Percentiles rank a stretch among this genome's conserved stretches.
Conservation (phyloP, 2,329 filamentous ascomycete genomes). For the Rhexocercosporidium sp. region DNA sequence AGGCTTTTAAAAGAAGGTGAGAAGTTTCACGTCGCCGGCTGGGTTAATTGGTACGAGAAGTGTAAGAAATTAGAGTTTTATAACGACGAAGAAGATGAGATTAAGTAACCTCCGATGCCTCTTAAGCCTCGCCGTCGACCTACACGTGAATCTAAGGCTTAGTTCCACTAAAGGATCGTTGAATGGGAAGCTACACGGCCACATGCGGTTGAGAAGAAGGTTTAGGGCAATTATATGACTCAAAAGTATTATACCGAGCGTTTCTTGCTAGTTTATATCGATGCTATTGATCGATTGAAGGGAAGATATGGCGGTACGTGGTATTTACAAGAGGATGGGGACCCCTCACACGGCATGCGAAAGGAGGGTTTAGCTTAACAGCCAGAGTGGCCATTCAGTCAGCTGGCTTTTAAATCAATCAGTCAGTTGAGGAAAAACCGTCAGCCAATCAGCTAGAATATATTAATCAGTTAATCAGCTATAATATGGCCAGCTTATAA, state of each 20-base stretch:
- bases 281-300: constrained; percentile 14
- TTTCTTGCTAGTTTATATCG: constrained; percentile 21
- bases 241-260: constrained; percentile 26
- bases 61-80: too few species aligned
- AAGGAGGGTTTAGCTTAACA: constrained; percentile 21
- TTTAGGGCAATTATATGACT: constrained; percentile 23
- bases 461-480: too few species aligned
- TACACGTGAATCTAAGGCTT: constrained; percentile 6
- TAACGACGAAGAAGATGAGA: constrained; percentile 19
- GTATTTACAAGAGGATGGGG: constrained; percentile 22
- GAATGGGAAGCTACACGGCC: constrained; percentile 23
- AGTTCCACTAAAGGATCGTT: constrained; percentile 13
- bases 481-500: too few species aligned
- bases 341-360: constrained; percentile 22
- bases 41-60: constrained; percentile 22
- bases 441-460: too few species aligned
- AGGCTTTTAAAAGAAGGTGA: constrained; percentile 15
- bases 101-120: constrained; percentile 6
- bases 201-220: constrained; percentile 15
- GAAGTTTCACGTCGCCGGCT: constrained; percentile 22
- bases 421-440: too few species aligned
- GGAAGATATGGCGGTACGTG: constrained; percentile 22
- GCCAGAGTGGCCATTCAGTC: too few species aligned
- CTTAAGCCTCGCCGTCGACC: constrained; percentile 20
- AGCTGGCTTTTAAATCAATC: too few species aligned